Base-by-base conservation (phyloP, 2,329 filamentous ascomycete genomes). In the Beauveria sp. region DNA sequence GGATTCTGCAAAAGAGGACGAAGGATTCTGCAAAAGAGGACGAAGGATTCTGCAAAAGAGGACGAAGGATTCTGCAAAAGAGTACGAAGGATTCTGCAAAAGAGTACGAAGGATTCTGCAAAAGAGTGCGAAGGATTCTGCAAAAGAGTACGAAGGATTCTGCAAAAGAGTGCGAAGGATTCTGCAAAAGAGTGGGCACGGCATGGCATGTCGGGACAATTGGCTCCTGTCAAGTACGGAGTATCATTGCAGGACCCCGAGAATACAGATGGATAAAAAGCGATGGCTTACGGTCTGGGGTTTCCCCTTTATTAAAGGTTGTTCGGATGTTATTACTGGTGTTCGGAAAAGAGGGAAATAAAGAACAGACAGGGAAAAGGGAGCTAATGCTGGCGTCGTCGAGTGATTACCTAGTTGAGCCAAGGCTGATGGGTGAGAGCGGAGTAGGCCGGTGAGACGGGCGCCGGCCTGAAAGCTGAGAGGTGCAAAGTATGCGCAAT, bases 341-440 rank as follows among this genome's bases (percentile, higher is more conserved):
- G 14, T 38, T 14, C 5, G 26, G 24, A 48, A 48, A 48, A 22
- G 14, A 9, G 24, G 49, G 16, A 28, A n/a, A 34, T n/a, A 34
- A 51, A 20, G 22, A 24, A 18, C 22, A 51, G 26, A 51, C 49
- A 9, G 43, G 40, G 42, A 2, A 34, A 22, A 38, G n/a, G 43
- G 24, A 38, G 54, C 45, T 57, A 49, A 57, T 57, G 54, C 54
- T 34, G 54, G 43, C 20, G 42, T 57, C 54, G 54, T 57, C 45
- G 14, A 57, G 26, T 12, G 26, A 49, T 26, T 57, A 31, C 54
- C 54, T 49, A 48, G 22, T 40, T 49, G n/a, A 43, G 45, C 8
- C 42, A 57, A 48, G 43, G 43, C 42, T 57, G 24, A 46, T 20
- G 34, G 22, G 16, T 7, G 34, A 38, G 24, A 45, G 52, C 40